A percentile compares a stretch with the other conserved stretches of the same genome.
These are phyloP conservation scores for Clohesyomyces aquaticus DNA, from an alignment of 495 filamentous ascomycete genomes.

Conservation along the genomic window DNA sequence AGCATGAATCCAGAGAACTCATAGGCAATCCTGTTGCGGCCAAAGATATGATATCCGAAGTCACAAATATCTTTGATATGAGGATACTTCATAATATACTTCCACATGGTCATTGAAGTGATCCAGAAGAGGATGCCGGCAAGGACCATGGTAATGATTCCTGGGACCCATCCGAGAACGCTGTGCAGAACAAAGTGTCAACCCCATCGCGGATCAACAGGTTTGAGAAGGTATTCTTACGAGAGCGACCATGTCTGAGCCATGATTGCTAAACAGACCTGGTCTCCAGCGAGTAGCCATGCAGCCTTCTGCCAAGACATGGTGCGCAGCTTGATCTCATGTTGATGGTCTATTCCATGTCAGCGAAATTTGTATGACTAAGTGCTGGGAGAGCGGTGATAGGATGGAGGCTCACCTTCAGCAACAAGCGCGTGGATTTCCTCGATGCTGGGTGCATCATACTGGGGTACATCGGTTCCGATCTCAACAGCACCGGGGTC, in stretches of 20 bases:
- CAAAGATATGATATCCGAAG: conserved; percentile 53
- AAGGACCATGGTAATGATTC: conserved; percentile 47
- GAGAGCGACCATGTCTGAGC: conserved; percentile 54
- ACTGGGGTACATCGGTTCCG: background rate
- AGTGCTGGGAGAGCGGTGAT: background rate
- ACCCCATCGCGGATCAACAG: background rate
- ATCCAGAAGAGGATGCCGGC: conserved; percentile 41
- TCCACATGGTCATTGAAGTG: conserved; percentile 51
- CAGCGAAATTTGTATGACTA: background rate
- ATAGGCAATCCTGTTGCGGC: conserved; percentile 48
- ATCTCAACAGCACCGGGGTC: background rate
- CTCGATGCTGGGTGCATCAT: background rate
- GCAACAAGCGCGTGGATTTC: conserved; percentile 4
- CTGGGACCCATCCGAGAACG: conserved; percentile 54
- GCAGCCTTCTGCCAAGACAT: conserved; percentile 57
- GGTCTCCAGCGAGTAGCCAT: conserved; percentile 52
- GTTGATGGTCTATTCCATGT: conserved; percentile 46
- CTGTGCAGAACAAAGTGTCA: conserved; percentile 22
- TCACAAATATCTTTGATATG: conserved; percentile 54
- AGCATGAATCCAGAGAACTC: conserved; percentile 50
- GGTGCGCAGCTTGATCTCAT: conserved; percentile 55
- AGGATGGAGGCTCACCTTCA: conserved; percentile 2
- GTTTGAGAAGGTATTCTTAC: background rate
- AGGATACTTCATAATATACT: conserved; percentile 54
- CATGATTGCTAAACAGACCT: conserved; percentile 57